Evolutionary conservation across 2,329 filamentous ascomycete genomes (phyloP).

Genomic region (Penicillium sp.): DNA sequence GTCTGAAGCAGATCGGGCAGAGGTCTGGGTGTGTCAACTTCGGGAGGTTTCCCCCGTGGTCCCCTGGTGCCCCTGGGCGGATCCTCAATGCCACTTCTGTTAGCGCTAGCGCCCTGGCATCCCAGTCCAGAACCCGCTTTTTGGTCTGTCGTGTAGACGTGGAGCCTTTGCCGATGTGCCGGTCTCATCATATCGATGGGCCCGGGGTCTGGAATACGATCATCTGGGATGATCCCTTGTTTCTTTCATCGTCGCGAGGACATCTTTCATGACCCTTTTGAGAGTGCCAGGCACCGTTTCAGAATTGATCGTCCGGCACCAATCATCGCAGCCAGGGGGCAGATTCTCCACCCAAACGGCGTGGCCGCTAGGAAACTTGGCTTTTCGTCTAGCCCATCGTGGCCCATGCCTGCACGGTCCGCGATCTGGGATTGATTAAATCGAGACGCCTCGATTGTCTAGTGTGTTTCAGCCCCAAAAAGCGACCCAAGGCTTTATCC

Average conservation of each 20-base stretch:
- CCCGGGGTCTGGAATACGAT: not conserved
- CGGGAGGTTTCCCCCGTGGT: not conserved
- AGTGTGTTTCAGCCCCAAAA: constrained; percentile 14
- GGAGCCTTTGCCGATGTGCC: not conserved
- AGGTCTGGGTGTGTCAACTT: not conserved
- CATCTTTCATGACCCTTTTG: not conserved
- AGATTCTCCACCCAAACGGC: constrained; percentile 9
- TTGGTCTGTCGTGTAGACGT: constrained; percentile 11
- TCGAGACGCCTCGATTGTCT: not conserved
- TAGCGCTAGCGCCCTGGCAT: constrained; percentile 3
- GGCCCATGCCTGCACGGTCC: constrained; percentile 2
- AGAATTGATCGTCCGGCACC: constrained; percentile 3
- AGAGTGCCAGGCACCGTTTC: constrained; percentile 11
- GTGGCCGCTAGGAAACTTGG: constrained; percentile 23
- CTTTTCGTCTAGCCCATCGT: constrained; percentile 13
- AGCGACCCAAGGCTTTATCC: not conserved
- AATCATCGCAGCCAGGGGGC: constrained; percentile 6
- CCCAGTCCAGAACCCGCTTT: constrained; percentile 3
- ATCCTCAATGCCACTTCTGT: constrained; percentile 15
- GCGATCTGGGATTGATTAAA: constrained; percentile 18
- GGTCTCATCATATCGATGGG: not conserved
- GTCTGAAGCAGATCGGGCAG: not conserved
- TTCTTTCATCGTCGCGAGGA: no score
- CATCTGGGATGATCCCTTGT: not conserved
- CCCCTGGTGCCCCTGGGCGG: constrained; percentile 12